phyloP scores from a whole-genome alignment of 2,329 filamentous ascomycete species.

The Chaetomiaceae sp. region DNA sequence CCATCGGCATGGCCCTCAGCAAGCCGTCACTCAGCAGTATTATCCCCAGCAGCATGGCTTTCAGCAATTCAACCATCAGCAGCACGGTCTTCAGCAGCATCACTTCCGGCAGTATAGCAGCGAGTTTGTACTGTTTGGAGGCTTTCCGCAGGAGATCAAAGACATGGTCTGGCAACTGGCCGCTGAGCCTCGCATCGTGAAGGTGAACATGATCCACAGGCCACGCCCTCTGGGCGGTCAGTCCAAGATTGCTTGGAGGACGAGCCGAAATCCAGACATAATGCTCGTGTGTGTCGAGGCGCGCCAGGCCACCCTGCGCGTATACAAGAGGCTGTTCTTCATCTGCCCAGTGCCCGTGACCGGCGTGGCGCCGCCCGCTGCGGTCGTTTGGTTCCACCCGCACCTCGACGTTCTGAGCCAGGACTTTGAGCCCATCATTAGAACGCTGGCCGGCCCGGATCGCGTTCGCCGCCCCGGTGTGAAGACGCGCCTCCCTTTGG shows the following conservation, averaged over 20 bases:
- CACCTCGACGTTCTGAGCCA: background rate
- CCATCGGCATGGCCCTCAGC: too few species aligned
- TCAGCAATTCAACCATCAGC: too few species aligned
- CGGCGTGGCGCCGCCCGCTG: background rate
- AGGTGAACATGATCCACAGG: background rate
- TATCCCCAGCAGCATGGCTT: too few species aligned
- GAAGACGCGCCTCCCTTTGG: background rate
- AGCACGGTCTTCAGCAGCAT: too few species aligned
- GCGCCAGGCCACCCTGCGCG: background rate
- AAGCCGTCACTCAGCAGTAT: too few species aligned
- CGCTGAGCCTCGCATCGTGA: background rate
- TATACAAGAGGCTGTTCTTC: too few species aligned
- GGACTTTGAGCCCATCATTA: background rate
- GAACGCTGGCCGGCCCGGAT: too few species aligned
- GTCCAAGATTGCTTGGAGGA: background rate
- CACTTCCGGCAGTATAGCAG: too few species aligned
- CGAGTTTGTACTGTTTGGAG: background rate
- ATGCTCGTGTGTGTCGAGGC: background rate
- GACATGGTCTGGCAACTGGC: background rate
- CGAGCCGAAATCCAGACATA: background rate
- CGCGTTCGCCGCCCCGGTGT: background rate
- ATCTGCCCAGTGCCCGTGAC: too few species aligned
- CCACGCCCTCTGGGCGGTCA: background rate
- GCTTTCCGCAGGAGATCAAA: background rate
- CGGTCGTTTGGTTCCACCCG: background rate